Base-by-base conservation (phyloP, 345 rosid species). In the Durio zibethinus region DNA sequence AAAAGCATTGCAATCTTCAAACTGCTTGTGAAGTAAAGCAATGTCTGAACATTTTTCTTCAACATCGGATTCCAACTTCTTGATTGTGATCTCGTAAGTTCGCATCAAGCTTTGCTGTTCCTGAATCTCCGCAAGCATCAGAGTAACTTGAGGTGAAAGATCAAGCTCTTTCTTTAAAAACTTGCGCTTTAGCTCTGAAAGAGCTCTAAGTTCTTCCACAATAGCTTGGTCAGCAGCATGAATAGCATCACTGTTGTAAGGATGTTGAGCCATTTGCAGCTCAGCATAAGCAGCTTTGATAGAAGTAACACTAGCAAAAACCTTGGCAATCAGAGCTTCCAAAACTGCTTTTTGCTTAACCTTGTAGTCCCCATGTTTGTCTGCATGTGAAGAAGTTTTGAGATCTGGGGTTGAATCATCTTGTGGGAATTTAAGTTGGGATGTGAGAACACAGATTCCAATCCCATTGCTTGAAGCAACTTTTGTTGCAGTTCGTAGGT, bases 251-350 rank as follows among this genome's bases (percentile, higher is more conserved):
- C 89, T 83, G 80, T 83, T 82, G 84, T 96, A 96, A 10, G 99
- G 99, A 74, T 85, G 81, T 80, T 96, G 98, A 12, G 97, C 99
- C 85, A 92, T 84, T 80, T 96, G 99, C 20, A 96, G 87, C 94
- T 96, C 98, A 0, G 96, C 97, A 72, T 93, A 96, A 5, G 97
- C 90, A 4, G 98, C 99, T 83, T 96, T 96, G 56, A 96, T 92
- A 16, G 98, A 60, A 11, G 98, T 92, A 21, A 86, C 80, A 8
- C 90, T 82, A 0, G 99, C 98, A 76, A 96, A 96, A 18, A 93
- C 86, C 88, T 89, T 91, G 0, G 99, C 97, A 0, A 85, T 66
- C 21, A 96, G 80, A 0, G 99, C 94, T 77, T 96, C 90, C 18
- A 93, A 66, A 0, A 87, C 89, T 0, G 97, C 90, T 65, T 83